Evolutionary conservation across 2,329 filamentous ascomycete species (phyloP).

Genomic region (Spiromastix sp.): DNA sequence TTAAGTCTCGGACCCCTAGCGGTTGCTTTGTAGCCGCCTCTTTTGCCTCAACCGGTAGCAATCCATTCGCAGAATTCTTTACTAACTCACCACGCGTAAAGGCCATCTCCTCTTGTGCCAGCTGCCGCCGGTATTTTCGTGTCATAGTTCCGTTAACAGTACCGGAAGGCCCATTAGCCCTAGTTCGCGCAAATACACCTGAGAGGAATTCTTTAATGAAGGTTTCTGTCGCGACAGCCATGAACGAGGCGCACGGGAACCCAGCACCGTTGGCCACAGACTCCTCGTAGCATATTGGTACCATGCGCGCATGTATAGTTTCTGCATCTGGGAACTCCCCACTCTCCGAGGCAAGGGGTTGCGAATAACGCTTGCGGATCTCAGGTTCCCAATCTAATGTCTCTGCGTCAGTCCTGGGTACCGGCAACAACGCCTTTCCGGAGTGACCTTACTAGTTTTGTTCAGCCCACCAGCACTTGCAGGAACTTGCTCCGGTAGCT

Average conservation of each 20-base stretch:
- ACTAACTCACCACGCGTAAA: constrained; percentile 62
- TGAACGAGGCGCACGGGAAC: constrained; percentile 46
- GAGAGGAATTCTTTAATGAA: constrained; percentile 53
- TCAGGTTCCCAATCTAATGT: constrained; percentile 51
- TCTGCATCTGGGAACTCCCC: constrained; percentile 51
- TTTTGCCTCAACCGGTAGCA: constrained; percentile 72
- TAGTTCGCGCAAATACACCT: constrained; percentile 43
- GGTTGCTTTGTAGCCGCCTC: constrained; percentile 61
- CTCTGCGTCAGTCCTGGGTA: constrained; percentile 1
- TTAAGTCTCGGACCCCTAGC: constrained; percentile 67
- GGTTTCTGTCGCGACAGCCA: constrained; percentile 52
- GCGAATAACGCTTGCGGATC: constrained; percentile 54
- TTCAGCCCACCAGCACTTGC: constrained; percentile 64
- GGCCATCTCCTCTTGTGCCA: constrained; percentile 65
- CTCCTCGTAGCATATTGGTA: constrained; percentile 57
- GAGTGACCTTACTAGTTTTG: constrained; percentile 56
- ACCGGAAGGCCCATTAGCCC: constrained; percentile 49
- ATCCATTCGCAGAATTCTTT: constrained; percentile 59
- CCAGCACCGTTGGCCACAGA: constrained; percentile 46
- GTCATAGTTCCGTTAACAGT: constrained; percentile 68
- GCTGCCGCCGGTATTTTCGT: constrained; percentile 62
- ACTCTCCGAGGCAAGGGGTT: constrained; percentile 50
- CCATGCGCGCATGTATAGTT: constrained; percentile 49
- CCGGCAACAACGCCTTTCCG: constrained; percentile 1
- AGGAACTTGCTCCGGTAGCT: constrained; percentile 51